Evolutionary conservation across 257 asterid genomes (phyloP).

Genomic region (Voacanga thouarsii): DNA sequence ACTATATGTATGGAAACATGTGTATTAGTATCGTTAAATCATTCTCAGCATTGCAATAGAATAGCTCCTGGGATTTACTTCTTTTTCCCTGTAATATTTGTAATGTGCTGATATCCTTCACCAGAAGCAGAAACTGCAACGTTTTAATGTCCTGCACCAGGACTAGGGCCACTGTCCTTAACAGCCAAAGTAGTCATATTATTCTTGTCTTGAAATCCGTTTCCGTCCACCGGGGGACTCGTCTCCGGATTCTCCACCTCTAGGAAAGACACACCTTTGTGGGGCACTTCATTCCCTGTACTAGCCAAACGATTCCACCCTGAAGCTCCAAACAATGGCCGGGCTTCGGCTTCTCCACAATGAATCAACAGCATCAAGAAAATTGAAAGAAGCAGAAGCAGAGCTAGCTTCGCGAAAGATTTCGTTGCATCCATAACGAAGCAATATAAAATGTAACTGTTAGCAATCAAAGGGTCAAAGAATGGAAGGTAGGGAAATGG

Average conservation of each 20-base stretch:
- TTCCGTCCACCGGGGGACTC: neutral
- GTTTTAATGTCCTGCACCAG: conserved; percentile 36
- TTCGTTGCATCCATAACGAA: neutral
- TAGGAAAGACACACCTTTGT: neutral
- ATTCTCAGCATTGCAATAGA: neutral
- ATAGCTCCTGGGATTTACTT: neutral
- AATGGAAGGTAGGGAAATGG: neutral
- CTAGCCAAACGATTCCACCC: neutral
- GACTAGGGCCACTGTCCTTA: conserved; percentile 6
- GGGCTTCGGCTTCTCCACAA: neutral
- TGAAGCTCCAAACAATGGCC: neutral
- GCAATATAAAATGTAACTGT: neutral
- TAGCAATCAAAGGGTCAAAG: neutral
- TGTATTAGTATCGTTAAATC: neutral
- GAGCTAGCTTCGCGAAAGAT: neutral
- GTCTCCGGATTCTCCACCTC: neutral
- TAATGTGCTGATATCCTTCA: conserved; percentile 26
- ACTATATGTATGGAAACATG: too few species aligned
- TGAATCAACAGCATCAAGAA: neutral
- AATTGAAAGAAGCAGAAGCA: neutral
- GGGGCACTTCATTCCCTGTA: neutral
- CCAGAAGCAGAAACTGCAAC: conserved; percentile 21
- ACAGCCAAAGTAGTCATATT: neutral
- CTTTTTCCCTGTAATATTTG: neutral
- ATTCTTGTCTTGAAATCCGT: neutral